Evolutionary conservation across 1,284 basidiomycete species (phyloP), one percentile per base, ranked within the genome.

Genomic region (Puccinia polysora): DNA sequence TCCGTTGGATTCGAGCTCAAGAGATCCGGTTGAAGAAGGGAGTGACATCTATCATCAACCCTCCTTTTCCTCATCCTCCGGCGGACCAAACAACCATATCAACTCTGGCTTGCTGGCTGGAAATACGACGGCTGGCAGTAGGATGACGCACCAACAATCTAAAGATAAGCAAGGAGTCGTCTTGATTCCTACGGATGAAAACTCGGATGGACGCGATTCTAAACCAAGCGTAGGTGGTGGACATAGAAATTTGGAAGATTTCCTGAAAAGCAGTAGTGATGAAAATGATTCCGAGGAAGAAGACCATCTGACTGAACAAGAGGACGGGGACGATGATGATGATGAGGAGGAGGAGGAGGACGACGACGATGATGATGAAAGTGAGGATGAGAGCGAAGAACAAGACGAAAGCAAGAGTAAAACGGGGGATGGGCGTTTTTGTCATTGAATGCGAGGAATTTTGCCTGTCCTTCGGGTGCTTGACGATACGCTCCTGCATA

Each of bases 201-300:
- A n/a, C n/a, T n/a, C n/a, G n/a, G n/a, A n/a, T n/a, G n/a, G n/a
- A n/a, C n/a, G 18, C n/a, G 38, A 43, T 8, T 62, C 59, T 32
- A 28, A 62, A n/a, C 34, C 43, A 20, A 34, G 50, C 12, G 38
- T 28, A 3, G 47, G 55, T 49, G 34, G 56, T 12, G 69, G 69
- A 8, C 53, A 62, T 40, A 40, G 43, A 12, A 63, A 63, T 71
- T 52, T 71, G 12, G 59, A 71, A 52, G 59, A 71, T 20, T 71
- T 71, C 49, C 55, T 71, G 32, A 25, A 60, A 50, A 70, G 67
- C 30, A 70, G 67, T 40, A 47, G 15, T 6, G 69, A 71, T 23
- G 69, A 71, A 45, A 59, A 63, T 43, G 36, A 28, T 10, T 23
- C n/a, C 12, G 59, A 62, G 15, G 43, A 49, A 1, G 28, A 36